Base-by-base conservation (phyloP, 441 rosid genomes). In the Adansonia grandidieri region DNA sequence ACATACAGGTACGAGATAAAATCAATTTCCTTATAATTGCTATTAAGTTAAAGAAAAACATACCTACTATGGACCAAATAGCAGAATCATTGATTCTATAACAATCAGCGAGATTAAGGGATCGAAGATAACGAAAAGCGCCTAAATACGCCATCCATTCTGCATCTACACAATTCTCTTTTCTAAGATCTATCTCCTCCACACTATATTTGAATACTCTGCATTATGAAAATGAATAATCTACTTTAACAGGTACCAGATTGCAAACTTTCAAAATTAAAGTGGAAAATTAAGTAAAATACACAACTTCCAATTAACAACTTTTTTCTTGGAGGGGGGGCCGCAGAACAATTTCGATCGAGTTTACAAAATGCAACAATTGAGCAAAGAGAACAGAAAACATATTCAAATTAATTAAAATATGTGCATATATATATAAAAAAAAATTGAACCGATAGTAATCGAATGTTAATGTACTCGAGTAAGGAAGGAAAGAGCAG, bases 81-180 rank as follows among this genome's bases (percentile, higher is more conserved):
- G 97, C 85, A 44, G 92, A 91, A 76, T 85, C 88, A 51, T 84
- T 91, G 85, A 94, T 87, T 84, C 88, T 88, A 37, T 67, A 85
- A 82, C 99, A 91, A 85, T 86, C 93, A 0, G 96, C 89, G 69
- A 96, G 82, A 79, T 86, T 89, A 73, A 96, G 84, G 42, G 84
- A 81, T 11, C 79, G 80, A 69, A 96, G 79, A 82, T 80, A 84
- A 69, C 82, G 87, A 50, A 91, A 95, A 19, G 92, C 93, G 66
- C 96, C 99, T 67, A 94, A 71, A 82, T 93, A 96, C 0, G 97
- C 98, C 90, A 90, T 85, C 99, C 99, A 96, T 85, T 96, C 99
- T 0, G 89, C 98, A 80, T 96, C 94, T 68, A 96, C 89, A 45
- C 83, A 83, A 80, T 78, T 87, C 82, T 94, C 92, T 48, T 95